A percentile compares a stretch with the other conserved stretches of the same genome.
phyloP scores from a whole-genome alignment of 331 rosid species.

The Rosa hybrid region DNA sequence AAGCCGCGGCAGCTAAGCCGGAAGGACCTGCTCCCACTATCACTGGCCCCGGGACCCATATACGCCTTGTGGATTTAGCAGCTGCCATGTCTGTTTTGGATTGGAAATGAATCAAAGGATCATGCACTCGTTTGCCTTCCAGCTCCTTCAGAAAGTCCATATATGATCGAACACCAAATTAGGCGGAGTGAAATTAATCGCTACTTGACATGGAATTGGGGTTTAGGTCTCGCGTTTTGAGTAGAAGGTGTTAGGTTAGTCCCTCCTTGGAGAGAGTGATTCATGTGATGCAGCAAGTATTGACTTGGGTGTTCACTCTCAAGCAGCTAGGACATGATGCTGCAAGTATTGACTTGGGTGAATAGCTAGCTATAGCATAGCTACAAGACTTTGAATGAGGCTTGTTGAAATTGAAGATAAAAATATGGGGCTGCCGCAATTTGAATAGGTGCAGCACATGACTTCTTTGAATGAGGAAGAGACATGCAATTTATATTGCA shows the following conservation, averaged over 20 bases:
- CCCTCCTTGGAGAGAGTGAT: no score
- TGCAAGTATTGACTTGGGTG: no score
- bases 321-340: no score
- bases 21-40: slow-evolving; percentile 98
- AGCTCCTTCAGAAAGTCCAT: slow-evolving; percentile 74
- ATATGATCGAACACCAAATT: background rate
- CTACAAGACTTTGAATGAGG: no score
- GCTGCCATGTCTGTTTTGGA: slow-evolving; percentile 17
- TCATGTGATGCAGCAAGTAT: no score
- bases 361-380: no score
- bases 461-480: no score
- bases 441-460: no score
- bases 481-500: no score
- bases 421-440: no score
- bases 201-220: background rate
- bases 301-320: no score
- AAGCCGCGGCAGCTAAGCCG: slow-evolving; percentile 87
- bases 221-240: background rate
- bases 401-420: no score
- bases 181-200: background rate
- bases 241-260: background rate
- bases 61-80: slow-evolving; percentile 7
- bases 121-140: slow-evolving; percentile 67
- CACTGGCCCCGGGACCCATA: slow-evolving; percentile 55
- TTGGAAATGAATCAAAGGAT: slow-evolving; percentile 22